Percentiles rank a stretch among this genome's conserved stretches.
These are phyloP conservation scores for Leishmania amazonensis DNA, from an alignment of 208 protist genomes.

Conservation along the genomic window DNA sequence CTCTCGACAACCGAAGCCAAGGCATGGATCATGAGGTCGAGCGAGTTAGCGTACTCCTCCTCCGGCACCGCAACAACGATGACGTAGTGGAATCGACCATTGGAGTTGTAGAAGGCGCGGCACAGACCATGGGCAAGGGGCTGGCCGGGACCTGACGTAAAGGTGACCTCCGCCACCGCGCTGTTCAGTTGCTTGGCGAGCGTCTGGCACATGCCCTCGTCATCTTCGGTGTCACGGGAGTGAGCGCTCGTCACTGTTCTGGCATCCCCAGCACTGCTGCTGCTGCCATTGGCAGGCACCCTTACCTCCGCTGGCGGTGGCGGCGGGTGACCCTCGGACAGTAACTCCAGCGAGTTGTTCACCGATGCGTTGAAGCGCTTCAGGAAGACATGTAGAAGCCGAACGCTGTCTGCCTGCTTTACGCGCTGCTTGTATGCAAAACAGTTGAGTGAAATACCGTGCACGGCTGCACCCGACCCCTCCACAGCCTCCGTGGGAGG, in stretches of 20 bases:
- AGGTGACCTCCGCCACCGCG: constrained; percentile 76
- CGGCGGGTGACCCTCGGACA: constrained; percentile 34
- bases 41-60: constrained; percentile 64
- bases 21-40: constrained; percentile 71
- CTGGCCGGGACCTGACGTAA: constrained; percentile 56
- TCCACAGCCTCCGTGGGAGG: constrained; percentile 1
- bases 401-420: constrained; percentile 53
- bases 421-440: constrained; percentile 83
- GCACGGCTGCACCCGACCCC: constrained; percentile 35
- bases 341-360: constrained; percentile 62
- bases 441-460: constrained; percentile 80
- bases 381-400: constrained; percentile 74
- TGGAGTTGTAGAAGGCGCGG: constrained; percentile 83
- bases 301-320: constrained; percentile 1
- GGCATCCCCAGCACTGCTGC: background rate
- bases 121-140: constrained; percentile 73
- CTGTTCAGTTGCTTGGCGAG: constrained; percentile 57
- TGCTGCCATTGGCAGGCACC: background rate
- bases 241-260: constrained; percentile 5
- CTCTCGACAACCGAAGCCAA: constrained; percentile 73
- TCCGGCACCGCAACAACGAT: constrained; percentile 75
- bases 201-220: constrained; percentile 36
- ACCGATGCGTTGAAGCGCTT: constrained; percentile 81
- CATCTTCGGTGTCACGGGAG: constrained; percentile 2
- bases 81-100: constrained; percentile 78